These are phyloP conservation scores for Ajuga reptans DNA, from an alignment of 305 asterid genomes.

Conservation along the genomic window DNA sequence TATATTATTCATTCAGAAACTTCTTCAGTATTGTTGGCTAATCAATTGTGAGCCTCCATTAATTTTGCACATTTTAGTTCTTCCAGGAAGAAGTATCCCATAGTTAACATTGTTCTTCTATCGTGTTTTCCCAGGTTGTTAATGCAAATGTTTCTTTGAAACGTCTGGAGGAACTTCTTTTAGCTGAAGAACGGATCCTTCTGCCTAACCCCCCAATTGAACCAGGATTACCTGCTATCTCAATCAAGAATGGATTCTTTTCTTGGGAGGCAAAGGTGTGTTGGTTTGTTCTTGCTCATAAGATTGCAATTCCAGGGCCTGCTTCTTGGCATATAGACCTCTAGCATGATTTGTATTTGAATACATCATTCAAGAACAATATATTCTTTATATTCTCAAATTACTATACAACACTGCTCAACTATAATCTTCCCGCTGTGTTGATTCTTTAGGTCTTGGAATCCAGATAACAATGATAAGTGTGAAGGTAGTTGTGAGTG, in stretches of 20 bases:
- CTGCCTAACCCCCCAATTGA: slow-evolving; percentile 69
- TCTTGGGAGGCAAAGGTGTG: slow-evolving; percentile 89
- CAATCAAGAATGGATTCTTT: slow-evolving; percentile 74
- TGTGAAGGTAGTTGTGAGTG: neutral
- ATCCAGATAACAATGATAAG: neutral
- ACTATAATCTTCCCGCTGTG: neutral
- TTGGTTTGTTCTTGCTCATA: neutral
- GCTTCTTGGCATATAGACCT: too few relatives aligned
- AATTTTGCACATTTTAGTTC: neutral
- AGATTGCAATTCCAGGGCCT: too few relatives aligned
- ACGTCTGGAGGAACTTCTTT: slow-evolving; percentile 81
- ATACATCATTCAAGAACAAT: neutral
- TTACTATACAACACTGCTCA: neutral
- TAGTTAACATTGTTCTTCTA: neutral
- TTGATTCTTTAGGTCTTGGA: neutral
- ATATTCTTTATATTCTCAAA: neutral
- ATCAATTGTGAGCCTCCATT: neutral
- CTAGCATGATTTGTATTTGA: neutral
- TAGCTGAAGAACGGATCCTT: slow-evolving; percentile 68
- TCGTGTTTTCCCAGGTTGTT: slow-evolving; percentile 48
- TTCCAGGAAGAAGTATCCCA: slow-evolving; percentile 1
- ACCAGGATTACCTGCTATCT: slow-evolving; percentile 65
- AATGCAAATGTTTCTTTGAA: slow-evolving; percentile 85
- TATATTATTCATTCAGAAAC: neutral
- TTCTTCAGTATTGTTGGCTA: neutral